phyloP scores from a whole-genome alignment of 768 basidiomycete genomes.

The Trametopsis cervina region DNA sequence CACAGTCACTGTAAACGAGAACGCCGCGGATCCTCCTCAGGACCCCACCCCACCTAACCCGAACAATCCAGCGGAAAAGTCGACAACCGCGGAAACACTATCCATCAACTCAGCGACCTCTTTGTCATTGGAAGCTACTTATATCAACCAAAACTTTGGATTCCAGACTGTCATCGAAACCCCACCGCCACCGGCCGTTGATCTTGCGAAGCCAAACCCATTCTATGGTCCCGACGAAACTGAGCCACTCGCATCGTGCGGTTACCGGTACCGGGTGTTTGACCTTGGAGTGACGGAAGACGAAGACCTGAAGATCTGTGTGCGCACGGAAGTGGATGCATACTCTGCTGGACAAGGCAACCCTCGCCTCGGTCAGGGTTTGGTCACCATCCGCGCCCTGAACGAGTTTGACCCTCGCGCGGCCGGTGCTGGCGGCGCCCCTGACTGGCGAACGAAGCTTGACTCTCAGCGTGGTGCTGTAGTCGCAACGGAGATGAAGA shows the following conservation, averaged over 20 bases:
- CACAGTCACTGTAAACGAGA: slow-evolving; percentile 97
- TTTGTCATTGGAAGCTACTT: slow-evolving; percentile 93
- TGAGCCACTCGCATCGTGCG: slow-evolving; percentile 91
- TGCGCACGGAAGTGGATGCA: slow-evolving; percentile 95
- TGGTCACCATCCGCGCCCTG: slow-evolving; percentile 88
- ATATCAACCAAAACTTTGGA: slow-evolving; percentile 97
- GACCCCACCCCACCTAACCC: slow-evolving; percentile 75
- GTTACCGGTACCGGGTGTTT: slow-evolving; percentile 93
- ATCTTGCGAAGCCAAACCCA: slow-evolving; percentile 86
- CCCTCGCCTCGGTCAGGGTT: slow-evolving; percentile 62
- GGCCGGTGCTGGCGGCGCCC: slow-evolving; percentile 86
- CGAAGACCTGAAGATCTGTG: slow-evolving; percentile 84
- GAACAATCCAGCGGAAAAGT: slow-evolving; percentile 68
- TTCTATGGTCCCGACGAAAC: slow-evolving; percentile 94
- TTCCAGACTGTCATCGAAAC: slow-evolving; percentile 89
- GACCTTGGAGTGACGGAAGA: slow-evolving; percentile 88
- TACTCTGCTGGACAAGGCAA: slow-evolving; percentile 59
- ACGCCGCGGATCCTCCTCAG: slow-evolving; percentile 89
- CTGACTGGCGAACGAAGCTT: slow-evolving; percentile 98
- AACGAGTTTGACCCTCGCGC: slow-evolving; percentile 96
- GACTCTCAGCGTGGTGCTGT: slow-evolving; percentile 97
- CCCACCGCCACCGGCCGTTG: slow-evolving; percentile 51
- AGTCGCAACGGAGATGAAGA: slow-evolving; percentile 99
- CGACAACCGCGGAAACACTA: slow-evolving; percentile 55
- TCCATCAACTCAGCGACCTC: slow-evolving; percentile 92